A percentile compares a stretch with the other conserved stretches of the same genome.
Evolutionary conservation across 1,139 yeast genomes (phyloP).

Genomic region (Spencermartinsiella ligniputridi): DNA sequence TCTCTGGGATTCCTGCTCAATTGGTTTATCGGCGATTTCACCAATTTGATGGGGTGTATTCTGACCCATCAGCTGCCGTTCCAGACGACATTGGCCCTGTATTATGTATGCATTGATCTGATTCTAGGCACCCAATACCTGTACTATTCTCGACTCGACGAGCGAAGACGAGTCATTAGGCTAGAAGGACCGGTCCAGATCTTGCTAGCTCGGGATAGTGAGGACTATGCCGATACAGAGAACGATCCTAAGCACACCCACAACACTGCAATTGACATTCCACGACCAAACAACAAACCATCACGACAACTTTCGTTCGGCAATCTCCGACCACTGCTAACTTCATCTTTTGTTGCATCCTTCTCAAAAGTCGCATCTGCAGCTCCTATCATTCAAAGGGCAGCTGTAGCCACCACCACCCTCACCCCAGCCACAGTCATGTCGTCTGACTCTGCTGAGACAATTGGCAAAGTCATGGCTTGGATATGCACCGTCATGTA

Average conservation of each 20-base stretch:
- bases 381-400: constrained; percentile 14
- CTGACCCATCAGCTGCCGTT: constrained; percentile 72
- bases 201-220: background rate
- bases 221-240: background rate
- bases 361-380: constrained; percentile 24
- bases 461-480: constrained; percentile 56
- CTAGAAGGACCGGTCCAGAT: constrained; percentile 5
- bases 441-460: constrained; percentile 12
- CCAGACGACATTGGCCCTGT: constrained; percentile 69
- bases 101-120: constrained; percentile 69
- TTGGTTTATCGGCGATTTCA: constrained; percentile 83
- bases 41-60: constrained; percentile 76
- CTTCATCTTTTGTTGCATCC: constrained; percentile 29
- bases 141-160: constrained; percentile 44
- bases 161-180: constrained; percentile 15
- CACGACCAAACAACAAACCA: background rate
- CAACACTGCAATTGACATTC: background rate
- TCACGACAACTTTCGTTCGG: constrained; percentile 1
- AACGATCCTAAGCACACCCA: background rate
- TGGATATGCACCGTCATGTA: constrained; percentile 81
- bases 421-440: constrained; percentile 9
- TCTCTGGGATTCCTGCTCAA: constrained; percentile 69
- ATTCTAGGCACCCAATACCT: constrained; percentile 71
- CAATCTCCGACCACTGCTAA: constrained; percentile 21
- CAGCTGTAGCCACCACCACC: constrained; percentile 17